Evolutionary conservation across 1,284 basidiomycete genomes (phyloP).

Genomic region (Marasmius fiardii): DNA sequence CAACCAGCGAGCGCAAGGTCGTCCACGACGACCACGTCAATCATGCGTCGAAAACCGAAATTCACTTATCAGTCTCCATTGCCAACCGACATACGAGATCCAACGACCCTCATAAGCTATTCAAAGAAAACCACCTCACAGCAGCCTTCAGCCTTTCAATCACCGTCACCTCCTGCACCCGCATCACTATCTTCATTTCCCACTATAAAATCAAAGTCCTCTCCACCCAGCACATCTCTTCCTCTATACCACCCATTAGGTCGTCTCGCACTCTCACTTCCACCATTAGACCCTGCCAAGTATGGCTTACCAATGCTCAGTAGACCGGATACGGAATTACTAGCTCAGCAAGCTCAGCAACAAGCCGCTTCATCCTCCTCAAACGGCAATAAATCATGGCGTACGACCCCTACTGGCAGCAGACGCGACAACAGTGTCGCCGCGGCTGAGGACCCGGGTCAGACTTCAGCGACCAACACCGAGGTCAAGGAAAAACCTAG

Average conservation of each 20-base stretch:
- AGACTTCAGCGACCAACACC: constrained; percentile 2
- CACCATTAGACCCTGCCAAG: constrained; percentile 54
- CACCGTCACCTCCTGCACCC: constrained; percentile 10
- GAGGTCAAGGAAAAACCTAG: constrained; percentile 9
- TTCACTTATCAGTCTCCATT: constrained; percentile 52
- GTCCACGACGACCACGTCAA: background rate
- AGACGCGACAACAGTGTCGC: constrained; percentile 7
- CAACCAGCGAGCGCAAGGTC: background rate
- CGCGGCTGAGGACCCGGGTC: constrained; percentile 1
- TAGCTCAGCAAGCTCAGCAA: constrained; percentile 27
- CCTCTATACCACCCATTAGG: constrained; percentile 71
- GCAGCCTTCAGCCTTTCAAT: constrained; percentile 11
- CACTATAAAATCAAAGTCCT: constrained; percentile 21
- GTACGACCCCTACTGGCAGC: constrained; percentile 10
- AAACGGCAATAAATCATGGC: constrained; percentile 17
- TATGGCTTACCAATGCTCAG: constrained; percentile 47
- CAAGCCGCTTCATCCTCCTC: constrained; percentile 35
- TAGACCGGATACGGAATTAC: constrained; percentile 26
- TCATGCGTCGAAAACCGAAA: constrained; percentile 44
- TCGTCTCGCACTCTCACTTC: constrained; percentile 60
- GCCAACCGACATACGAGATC: constrained; percentile 21
- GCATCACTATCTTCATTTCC: constrained; percentile 18
- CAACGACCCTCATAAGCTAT: constrained; percentile 8
- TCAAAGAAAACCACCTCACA: constrained; percentile 5
- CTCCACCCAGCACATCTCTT: constrained; percentile 38